Base-by-base conservation (phyloP, 495 filamentous ascomycete species). In the Aspergillus egyptiacus region DNA sequence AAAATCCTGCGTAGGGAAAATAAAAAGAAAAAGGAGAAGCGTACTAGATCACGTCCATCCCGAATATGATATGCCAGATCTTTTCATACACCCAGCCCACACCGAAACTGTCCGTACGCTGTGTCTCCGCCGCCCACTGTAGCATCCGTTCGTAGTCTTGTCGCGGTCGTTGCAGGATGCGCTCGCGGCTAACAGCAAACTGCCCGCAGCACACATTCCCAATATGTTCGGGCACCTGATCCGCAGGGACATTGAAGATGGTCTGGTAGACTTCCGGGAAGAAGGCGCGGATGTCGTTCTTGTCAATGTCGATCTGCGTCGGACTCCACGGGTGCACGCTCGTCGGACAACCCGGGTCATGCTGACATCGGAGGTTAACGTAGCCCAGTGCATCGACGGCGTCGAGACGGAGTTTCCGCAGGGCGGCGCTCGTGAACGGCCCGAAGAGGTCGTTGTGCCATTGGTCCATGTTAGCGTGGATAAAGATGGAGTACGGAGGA, bases 181-280 rank as follows among this genome's bases (percentile, higher is more conserved):
- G 62, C n/a, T 69, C 62, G 13, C 67, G 64, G 19, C 68, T 70
- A 2, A 70, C 68, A 7, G 69, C 72, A 46, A 78, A 78, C 47
- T 78, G 74, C 0, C 64, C 74, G 40, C 74, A 78, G 55, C 74
- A 78, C 14, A 71, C 61, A 17, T 69, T 68, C 9, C 72, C 72
- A 13, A 76, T 67, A 6, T 55, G 47, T 9, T 56, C 53, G 2
- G 72, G 73, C 0, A 71, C 69, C 13, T 66, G 34, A 0, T 63
- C 56, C 5, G 37, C 11, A 0, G 47, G 22, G 4, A 63, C 63
- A 11, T 55, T 42, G n/a, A 71, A 63, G 0, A 71, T 51, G 2
- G 61, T 51, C 48, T 60, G 56, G 48, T 73, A 73, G 13, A 63
- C 58, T 20, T 62, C 47, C 1, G 64, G 47, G 44, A 73, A 67